phyloP scores from a whole-genome alignment of 192 early-diverging fungal species.

The Pecoramyces ruminantium region DNA sequence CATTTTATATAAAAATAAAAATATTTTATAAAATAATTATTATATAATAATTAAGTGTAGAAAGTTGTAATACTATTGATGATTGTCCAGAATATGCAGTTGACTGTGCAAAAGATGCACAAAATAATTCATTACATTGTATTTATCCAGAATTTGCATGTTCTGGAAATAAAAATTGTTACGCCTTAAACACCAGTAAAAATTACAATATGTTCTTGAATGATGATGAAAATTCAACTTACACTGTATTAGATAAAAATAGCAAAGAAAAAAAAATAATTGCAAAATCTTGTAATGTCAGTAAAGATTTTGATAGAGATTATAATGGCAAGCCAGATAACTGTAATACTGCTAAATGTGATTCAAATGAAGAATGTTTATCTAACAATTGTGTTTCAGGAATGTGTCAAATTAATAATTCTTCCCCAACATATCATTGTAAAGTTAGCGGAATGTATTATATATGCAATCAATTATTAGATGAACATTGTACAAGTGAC shows the following conservation, averaged over 20 bases:
- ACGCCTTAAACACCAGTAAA: not conserved
- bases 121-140: too few relatives aligned
- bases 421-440: not conserved
- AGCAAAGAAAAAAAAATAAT: not conserved
- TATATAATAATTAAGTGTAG: not conserved
- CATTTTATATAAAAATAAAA: too few relatives aligned
- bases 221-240: not conserved
- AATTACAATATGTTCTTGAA: not conserved
- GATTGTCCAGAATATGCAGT: not conserved
- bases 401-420: not conserved
- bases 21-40: too few relatives aligned
- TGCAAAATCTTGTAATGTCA: not conserved
- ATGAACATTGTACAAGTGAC: not conserved
- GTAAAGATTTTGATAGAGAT: not conserved
- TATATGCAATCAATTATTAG: not conserved
- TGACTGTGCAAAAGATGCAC: not conserved
- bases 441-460: not conserved
- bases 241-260: not conserved
- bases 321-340: not conserved
- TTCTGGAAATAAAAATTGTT: not conserved
- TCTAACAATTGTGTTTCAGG: not conserved
- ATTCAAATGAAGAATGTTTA: not conserved
- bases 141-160: not conserved
- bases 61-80: not conserved
- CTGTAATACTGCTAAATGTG: not conserved